Conservation (phyloP, 139 green algal species). For the Mesostigma viride region DNA sequence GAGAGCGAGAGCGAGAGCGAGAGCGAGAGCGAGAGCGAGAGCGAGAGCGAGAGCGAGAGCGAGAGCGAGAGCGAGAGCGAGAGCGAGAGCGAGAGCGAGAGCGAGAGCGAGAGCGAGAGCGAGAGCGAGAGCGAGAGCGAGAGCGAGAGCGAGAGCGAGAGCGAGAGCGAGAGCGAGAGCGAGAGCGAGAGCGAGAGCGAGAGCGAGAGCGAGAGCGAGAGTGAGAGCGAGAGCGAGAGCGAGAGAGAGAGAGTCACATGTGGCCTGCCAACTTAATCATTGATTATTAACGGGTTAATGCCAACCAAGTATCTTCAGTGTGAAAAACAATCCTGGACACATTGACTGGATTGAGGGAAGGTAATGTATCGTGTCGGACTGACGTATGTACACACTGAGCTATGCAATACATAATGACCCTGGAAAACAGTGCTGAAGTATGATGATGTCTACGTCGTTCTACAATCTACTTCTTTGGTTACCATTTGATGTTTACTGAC, state of each 20-base stretch:
- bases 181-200: not conserved
- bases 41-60: not conserved
- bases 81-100: not conserved
- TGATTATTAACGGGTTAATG: too few species aligned
- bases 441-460: too few species aligned
- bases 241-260: constrained; percentile 4
- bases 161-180: not conserved
- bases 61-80: not conserved
- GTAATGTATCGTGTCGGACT: too few species aligned
- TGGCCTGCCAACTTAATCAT: too few species aligned
- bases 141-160: not conserved
- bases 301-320: too few species aligned
- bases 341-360: too few species aligned
- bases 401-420: too few species aligned
- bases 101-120: not conserved
- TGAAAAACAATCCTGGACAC: too few species aligned
- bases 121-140: not conserved
- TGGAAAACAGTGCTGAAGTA: too few species aligned
- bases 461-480: too few species aligned
- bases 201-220: not conserved
- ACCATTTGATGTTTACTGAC: too few species aligned
- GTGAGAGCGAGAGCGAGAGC: not conserved
- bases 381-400: too few species aligned
- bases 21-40: not conserved
- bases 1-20: not conserved